phyloP scores from a whole-genome alignment of 2,329 filamentous ascomycete species.

The Hortaea sp. region DNA sequence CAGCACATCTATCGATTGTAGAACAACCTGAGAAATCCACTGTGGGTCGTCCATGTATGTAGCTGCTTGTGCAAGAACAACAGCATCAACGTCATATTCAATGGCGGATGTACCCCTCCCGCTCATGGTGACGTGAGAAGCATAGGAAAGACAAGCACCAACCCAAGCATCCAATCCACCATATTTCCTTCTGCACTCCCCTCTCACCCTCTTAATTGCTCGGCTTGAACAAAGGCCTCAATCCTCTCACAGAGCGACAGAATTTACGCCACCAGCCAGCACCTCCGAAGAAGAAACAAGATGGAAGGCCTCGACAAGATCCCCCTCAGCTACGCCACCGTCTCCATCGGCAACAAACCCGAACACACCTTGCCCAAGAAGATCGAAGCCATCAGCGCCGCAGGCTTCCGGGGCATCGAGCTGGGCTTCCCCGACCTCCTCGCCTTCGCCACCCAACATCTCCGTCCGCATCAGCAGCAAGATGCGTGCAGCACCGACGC shows the following conservation, averaged over 20 bases:
- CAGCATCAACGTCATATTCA: too few species aligned
- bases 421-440: conserved; percentile 65
- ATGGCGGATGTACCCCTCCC: too few species aligned
- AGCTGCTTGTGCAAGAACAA: too few species aligned
- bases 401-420: conserved; percentile 61
- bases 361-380: conserved; percentile 49
- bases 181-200: too few species aligned
- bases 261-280: not conserved
- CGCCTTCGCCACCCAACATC: conserved; percentile 47
- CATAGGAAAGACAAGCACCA: too few species aligned
- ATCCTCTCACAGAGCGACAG: not conserved
- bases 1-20: too few species aligned
- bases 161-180: too few species aligned
- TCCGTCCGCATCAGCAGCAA: conserved; percentile 26
- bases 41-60: too few species aligned
- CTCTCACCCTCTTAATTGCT: too few species aligned
- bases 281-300: not conserved
- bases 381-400: conserved; percentile 51
- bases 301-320: conserved; percentile 24
- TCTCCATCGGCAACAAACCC: conserved; percentile 42
- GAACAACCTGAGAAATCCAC: too few species aligned
- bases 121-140: too few species aligned
- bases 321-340: conserved; percentile 46
- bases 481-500: conserved; percentile 18
- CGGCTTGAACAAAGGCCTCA: too few species aligned